phyloP scores from a whole-genome alignment of 495 filamentous ascomycete species.

The Penicillium longicatenatum region DNA sequence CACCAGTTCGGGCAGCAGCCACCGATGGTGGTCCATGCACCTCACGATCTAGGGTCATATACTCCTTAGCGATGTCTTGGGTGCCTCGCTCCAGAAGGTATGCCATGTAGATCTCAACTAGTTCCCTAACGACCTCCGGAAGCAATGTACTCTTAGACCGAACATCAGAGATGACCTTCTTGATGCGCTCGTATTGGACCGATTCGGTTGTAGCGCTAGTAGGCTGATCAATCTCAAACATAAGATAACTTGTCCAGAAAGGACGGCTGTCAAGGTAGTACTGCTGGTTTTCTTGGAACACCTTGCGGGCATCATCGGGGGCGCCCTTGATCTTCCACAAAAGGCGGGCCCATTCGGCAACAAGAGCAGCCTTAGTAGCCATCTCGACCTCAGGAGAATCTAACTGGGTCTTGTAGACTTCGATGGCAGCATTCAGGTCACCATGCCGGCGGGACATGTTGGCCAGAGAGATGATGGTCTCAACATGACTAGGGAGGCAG shows the following conservation, averaged over 20 bases:
- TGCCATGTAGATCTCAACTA: conserved; percentile 76
- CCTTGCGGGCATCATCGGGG: conserved; percentile 78
- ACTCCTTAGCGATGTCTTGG: conserved; percentile 84
- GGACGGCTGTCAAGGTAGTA: conserved; percentile 84
- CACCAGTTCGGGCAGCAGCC: conserved; percentile 35
- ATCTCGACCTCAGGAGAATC: conserved; percentile 70
- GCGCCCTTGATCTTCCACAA: conserved; percentile 91
- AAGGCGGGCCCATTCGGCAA: conserved; percentile 86
- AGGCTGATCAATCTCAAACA: conserved; percentile 88
- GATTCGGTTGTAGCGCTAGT: conserved; percentile 65
- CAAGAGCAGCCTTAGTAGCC: conserved; percentile 81
- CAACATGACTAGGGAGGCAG: conserved; percentile 71
- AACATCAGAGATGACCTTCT: conserved; percentile 78
- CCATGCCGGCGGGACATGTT: conserved; percentile 82
- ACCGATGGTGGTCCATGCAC: conserved; percentile 67
- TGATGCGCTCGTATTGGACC: conserved; percentile 71
- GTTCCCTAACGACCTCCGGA: conserved; percentile 67
- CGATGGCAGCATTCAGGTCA: conserved; percentile 84
- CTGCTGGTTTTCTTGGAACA: conserved; percentile 80
- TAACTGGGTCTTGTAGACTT: conserved; percentile 79
- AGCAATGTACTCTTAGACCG: conserved; percentile 73
- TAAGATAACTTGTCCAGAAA: conserved; percentile 90
- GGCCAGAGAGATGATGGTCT: conserved; percentile 86
- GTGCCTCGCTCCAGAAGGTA: conserved; percentile 85
- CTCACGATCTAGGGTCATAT: conserved; percentile 79